Evolutionary conservation across 2,329 filamentous ascomycete genomes (phyloP).

Genomic region (Ophiostoma ulmi): DNA sequence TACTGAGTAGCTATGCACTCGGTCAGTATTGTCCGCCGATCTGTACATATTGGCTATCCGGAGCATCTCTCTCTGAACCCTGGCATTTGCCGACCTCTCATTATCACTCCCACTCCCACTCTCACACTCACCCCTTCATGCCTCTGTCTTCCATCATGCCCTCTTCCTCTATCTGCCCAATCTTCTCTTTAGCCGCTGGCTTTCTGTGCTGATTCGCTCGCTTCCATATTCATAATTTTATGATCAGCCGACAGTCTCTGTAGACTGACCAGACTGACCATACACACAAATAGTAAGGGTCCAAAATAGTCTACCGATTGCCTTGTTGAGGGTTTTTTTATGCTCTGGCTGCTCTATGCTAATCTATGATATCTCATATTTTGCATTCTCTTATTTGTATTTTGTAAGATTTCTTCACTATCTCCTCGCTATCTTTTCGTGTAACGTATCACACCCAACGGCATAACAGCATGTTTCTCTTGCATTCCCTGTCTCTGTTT

Average conservation of each 20-base stretch:
- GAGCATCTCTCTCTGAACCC: not conserved
- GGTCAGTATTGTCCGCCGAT: not conserved
- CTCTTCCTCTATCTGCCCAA: not conserved
- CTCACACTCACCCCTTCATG: not conserved
- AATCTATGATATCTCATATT: conserved; percentile 7
- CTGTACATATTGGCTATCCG: conserved; percentile 2
- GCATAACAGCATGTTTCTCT: not conserved
- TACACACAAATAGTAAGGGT: not conserved
- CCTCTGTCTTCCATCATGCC: no score
- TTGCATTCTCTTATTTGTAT: no score
- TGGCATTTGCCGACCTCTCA: not conserved
- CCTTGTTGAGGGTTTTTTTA: conserved; percentile 1
- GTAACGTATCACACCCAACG: not conserved
- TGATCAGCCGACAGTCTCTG: not conserved
- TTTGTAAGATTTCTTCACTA: not conserved
- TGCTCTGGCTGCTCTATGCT: not conserved
- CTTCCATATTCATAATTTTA: not conserved
- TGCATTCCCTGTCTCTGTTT: not conserved
- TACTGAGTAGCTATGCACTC: not conserved
- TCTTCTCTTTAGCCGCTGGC: not conserved
- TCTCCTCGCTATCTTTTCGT: not conserved
- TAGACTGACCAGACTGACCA: not conserved
- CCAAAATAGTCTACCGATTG: not conserved
- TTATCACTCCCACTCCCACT: not conserved
- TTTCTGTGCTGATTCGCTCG: not conserved